These are phyloP conservation scores for Talaromyces thailandensis DNA, from an alignment of 495 filamentous ascomycete species.

Conservation along the genomic window DNA sequence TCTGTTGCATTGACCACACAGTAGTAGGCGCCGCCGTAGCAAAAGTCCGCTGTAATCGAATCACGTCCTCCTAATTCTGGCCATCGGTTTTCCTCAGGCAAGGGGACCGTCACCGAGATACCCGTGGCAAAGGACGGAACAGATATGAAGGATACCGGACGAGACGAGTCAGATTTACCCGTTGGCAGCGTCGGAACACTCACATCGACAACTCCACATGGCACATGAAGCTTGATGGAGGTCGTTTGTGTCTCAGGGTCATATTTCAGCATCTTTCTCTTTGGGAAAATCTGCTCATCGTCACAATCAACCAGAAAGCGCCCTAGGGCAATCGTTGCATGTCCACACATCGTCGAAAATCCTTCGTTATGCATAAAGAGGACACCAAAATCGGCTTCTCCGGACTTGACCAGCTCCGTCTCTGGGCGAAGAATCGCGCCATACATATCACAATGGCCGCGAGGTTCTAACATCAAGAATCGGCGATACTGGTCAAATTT, in stretches of 20 bases:
- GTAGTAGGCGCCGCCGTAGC: background rate
- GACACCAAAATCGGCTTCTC: conserved; percentile 45
- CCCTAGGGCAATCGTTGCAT: conserved; percentile 28
- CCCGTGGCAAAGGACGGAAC: conserved; percentile 17
- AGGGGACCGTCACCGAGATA: conserved; percentile 6
- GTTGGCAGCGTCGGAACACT: conserved; percentile 11
- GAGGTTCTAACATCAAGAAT: conserved; percentile 23
- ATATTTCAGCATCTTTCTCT: background rate
- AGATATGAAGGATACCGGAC: conserved; percentile 17
- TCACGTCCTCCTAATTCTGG: background rate
- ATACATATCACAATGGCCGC: conserved; percentile 26
- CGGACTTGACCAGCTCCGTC: conserved; percentile 17
- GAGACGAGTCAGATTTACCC: conserved; percentile 13
- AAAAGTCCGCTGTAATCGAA: background rate
- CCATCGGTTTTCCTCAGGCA: conserved; percentile 10
- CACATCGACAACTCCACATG: conserved; percentile 12
- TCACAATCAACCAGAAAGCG: conserved; percentile 22
- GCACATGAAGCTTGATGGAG: conserved; percentile 14
- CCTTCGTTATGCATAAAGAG: conserved; percentile 56
- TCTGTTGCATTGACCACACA: background rate
- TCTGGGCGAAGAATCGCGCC: conserved; percentile 20
- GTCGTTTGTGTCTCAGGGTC: conserved; percentile 6
- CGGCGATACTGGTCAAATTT: conserved; percentile 19
- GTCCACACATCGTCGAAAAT: conserved; percentile 68
- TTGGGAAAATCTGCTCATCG: conserved; percentile 16